Conservation (phyloP, 2,329 filamentous ascomycete species). For the Aureobasidium mangrovei region DNA sequence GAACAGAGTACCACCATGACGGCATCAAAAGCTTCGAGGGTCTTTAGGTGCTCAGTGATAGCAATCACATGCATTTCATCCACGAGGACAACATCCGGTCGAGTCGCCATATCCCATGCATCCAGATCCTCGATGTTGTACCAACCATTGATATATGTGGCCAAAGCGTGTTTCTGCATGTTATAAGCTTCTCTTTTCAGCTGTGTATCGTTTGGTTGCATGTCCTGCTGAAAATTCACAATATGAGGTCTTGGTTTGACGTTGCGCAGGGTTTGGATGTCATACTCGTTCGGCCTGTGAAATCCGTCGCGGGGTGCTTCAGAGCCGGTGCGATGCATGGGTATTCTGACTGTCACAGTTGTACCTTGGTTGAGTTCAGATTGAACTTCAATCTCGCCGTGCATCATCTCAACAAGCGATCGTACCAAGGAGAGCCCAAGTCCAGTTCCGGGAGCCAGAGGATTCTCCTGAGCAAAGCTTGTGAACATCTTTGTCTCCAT, state of each 20-base stretch:
- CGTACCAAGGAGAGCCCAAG: slow-evolving; percentile 18
- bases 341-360: slow-evolving; percentile 10
- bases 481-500: slow-evolving; percentile 17
- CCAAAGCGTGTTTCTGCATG: slow-evolving; percentile 18
- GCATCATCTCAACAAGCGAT: slow-evolving; percentile 15
- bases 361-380: slow-evolving; percentile 16
- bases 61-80: slow-evolving; percentile 21
- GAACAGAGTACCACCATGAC: slow-evolving; percentile 29
- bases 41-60: slow-evolving; percentile 16
- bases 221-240: slow-evolving; percentile 20
- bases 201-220: slow-evolving; percentile 19
- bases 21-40: slow-evolving; percentile 15
- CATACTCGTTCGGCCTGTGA: slow-evolving; percentile 1
- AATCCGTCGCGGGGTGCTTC: background rate
- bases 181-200: slow-evolving; percentile 18
- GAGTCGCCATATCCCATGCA: slow-evolving; percentile 19
- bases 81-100: slow-evolving; percentile 19
- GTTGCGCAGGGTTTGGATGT: slow-evolving; percentile 1
- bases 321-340: slow-evolving; percentile 4
- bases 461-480: slow-evolving; percentile 18
- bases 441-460: slow-evolving; percentile 15
- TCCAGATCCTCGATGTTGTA: slow-evolving; percentile 19
- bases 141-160: slow-evolving; percentile 20
- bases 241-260: slow-evolving; percentile 16
- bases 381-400: slow-evolving; percentile 16